Percentiles rank a stretch among this genome's conserved stretches.
These are phyloP conservation scores for Floccularia luteovirens DNA, from an alignment of 768 basidiomycete species.

Conservation along the genomic window DNA sequence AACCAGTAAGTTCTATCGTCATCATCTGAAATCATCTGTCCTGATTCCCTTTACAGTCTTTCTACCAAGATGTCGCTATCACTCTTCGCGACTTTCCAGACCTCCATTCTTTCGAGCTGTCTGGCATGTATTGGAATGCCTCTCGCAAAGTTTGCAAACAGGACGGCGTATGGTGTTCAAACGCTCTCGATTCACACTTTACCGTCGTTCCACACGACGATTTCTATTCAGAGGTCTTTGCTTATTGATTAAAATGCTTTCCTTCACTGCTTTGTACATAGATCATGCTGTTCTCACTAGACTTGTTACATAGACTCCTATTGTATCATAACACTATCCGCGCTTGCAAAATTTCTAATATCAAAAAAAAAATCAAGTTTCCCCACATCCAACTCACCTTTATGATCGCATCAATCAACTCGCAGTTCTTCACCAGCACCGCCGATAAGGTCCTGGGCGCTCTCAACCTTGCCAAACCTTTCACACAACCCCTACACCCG, in stretches of 20 bases:
- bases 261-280: neutral
- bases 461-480: no score
- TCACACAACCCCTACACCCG: no score
- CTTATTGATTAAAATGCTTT: conserved; percentile 15
- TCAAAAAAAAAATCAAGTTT: no score
- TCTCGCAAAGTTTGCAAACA: conserved; percentile 35
- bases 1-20: conserved; percentile 33
- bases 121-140: conserved; percentile 69
- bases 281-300: neutral
- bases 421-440: no score
- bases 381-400: no score
- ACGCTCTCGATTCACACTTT: conserved; percentile 29
- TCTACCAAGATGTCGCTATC: conserved; percentile 53
- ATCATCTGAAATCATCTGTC: conserved; percentile 7
- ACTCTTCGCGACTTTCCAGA: conserved; percentile 52
- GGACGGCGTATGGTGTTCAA: conserved; percentile 46
- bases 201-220: conserved; percentile 21
- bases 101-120: conserved; percentile 64
- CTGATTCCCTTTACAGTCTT: conserved; percentile 34
- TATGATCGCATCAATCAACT: no score
- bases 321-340: no score
- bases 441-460: no score
- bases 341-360: no score
- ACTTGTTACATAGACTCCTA: no score
- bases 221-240: conserved; percentile 20